These are phyloP conservation scores for Yamadazyma trypodendri DNA, from an alignment of 1,139 yeast genomes.

Conservation along the genomic window DNA sequence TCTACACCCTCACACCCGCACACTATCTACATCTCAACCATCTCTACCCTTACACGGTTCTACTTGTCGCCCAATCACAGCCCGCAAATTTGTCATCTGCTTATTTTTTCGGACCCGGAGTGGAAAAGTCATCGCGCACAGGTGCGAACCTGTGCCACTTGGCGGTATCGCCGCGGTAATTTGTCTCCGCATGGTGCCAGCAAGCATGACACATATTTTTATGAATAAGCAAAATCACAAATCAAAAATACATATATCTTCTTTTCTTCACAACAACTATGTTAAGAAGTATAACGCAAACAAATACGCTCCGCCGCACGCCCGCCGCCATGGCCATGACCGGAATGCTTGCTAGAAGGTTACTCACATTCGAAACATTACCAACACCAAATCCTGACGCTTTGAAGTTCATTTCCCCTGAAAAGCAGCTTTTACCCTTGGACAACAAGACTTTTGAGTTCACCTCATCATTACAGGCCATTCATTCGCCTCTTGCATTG, in stretches of 20 bases:
- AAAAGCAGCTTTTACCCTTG: conserved; percentile 59
- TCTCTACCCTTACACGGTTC: not conserved
- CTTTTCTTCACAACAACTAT: not conserved
- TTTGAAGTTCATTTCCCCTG: conserved; percentile 64
- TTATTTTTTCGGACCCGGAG: conserved; percentile 2
- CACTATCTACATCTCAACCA: not conserved
- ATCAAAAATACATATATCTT: not conserved
- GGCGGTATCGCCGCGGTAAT: no score
- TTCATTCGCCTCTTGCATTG: conserved; percentile 79
- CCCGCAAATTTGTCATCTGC: conserved; percentile 3
- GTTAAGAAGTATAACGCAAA: conserved; percentile 1
- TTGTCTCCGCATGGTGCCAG: no score
- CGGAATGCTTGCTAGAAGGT: conserved; percentile 4
- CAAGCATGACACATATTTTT: not conserved
- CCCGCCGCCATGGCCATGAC: not conserved
- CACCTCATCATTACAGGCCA: conserved; percentile 67
- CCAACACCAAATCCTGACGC: conserved; percentile 94
- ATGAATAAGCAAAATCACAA: not conserved
- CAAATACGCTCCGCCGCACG: not conserved
- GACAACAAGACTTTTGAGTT: conserved; percentile 62
- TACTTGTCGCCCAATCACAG: conserved; percentile 1
- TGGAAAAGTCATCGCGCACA: conserved; percentile 1
- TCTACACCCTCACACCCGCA: no score
- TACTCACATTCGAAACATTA: conserved; percentile 39
- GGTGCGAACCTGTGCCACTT: no score